Conservation (phyloP, 306 rosid genomes). For the Lathyrus aphaca region DNA sequence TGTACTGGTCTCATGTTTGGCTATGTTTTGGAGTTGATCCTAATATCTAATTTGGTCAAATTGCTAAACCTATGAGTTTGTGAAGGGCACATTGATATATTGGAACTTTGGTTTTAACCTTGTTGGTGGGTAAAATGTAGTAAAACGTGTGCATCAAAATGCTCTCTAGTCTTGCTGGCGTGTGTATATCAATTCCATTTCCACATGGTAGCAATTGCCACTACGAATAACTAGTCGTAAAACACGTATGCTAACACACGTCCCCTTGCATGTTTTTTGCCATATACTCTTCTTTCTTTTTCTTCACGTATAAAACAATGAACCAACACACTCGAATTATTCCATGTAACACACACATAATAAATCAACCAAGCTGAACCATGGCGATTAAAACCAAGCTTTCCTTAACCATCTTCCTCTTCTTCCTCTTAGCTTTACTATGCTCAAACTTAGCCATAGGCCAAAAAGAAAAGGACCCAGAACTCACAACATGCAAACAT, state of each 20-base stretch:
- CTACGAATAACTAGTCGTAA: background rate
- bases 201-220: conserved; percentile 12
- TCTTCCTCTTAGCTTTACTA: conserved; percentile 28
- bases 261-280: conserved; percentile 21
- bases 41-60: no score
- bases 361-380: background rate
- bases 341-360: background rate
- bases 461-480: conserved; percentile 50
- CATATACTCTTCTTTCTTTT: background rate
- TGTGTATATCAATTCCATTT: background rate
- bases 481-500: conserved; percentile 54
- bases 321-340: background rate
- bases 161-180: background rate
- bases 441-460: conserved; percentile 24
- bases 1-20: no score
- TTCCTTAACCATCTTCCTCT: conserved; percentile 24
- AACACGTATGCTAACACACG: conserved; percentile 28
- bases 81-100: no score
- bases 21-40: no score
- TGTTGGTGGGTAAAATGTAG: no score
- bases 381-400: conserved; percentile 40
- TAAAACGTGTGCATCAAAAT: no score
- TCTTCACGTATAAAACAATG: background rate
- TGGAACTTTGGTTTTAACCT: no score
- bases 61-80: no score